Evolutionary conservation across 306 rosid species (phyloP).

Genomic region (Hippophae rhamnoides): DNA sequence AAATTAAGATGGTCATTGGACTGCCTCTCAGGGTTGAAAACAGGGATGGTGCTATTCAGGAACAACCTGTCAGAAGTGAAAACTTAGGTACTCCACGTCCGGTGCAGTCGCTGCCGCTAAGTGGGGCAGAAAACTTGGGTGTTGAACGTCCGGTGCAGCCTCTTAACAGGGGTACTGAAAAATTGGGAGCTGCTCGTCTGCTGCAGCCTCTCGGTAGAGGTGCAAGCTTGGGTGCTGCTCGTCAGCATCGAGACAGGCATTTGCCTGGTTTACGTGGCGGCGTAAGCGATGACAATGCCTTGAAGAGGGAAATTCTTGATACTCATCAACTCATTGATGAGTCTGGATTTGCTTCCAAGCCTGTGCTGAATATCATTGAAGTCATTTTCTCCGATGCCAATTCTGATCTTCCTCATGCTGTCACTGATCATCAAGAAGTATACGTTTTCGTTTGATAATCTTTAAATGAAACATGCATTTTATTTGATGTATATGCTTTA

Average conservation of each 20-base stretch:
- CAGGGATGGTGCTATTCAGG: neutral
- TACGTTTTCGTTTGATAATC: too few relatives aligned
- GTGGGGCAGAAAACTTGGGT: too few relatives aligned
- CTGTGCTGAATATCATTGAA: slow-evolving; percentile 40
- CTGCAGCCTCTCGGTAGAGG: too few relatives aligned
- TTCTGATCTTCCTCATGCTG: slow-evolving; percentile 19
- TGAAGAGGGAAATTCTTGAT: slow-evolving; percentile 32
- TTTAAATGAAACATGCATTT: neutral
- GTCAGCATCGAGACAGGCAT: too few relatives aligned
- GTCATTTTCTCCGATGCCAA: slow-evolving; percentile 35
- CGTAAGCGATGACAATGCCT: slow-evolving; percentile 27
- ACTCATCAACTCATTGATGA: slow-evolving; percentile 33
- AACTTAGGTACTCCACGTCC: too few relatives aligned
- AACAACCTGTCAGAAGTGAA: neutral
- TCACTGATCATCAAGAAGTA: slow-evolving; percentile 3
- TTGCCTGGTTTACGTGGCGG: neutral
- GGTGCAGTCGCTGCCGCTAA: too few relatives aligned
- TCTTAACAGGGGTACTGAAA: too few relatives aligned
- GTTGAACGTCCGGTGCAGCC: too few relatives aligned
- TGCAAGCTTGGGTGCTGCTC: too few relatives aligned
- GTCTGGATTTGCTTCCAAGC: slow-evolving; percentile 24
- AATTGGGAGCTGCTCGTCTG: too few relatives aligned
- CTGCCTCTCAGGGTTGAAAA: neutral
- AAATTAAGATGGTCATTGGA: neutral
- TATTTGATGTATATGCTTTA: neutral